Percentiles rank a stretch among this genome's conserved stretches.
These are phyloP conservation scores for Fraxinus ornus DNA, from an alignment of 305 asterid genomes.

Conservation along the genomic window DNA sequence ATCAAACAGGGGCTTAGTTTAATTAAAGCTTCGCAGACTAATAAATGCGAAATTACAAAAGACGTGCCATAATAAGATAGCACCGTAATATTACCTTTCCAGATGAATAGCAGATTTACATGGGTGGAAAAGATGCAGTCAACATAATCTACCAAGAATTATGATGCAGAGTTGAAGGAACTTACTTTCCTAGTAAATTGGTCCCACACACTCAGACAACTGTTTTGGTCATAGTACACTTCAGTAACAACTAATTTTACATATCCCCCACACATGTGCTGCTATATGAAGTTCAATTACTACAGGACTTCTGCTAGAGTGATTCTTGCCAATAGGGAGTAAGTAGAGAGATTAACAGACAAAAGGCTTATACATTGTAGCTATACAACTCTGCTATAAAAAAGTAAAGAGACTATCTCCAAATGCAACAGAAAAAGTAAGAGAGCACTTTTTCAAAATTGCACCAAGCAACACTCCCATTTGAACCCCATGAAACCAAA, in stretches of 20 bases:
- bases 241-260: neutral
- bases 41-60: neutral
- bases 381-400: neutral
- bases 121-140: neutral
- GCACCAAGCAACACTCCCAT: neutral
- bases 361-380: neutral
- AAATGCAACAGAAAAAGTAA: neutral
- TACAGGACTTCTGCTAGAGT: neutral
- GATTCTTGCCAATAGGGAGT: neutral
- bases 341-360: neutral
- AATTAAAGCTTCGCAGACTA: neutral
- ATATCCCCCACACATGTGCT: neutral
- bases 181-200: neutral
- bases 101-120: neutral
- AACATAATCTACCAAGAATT: neutral
- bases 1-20: neutral
- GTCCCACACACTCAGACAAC: neutral
- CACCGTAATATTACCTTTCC: neutral
- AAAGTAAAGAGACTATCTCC: neutral
- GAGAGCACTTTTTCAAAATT: neutral
- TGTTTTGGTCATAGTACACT: neutral
- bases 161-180: neutral
- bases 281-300: neutral
- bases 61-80: neutral
- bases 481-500: conserved; percentile 8